phyloP scores from a whole-genome alignment of 1,284 basidiomycete species.

The Xerocomus alliaceus region DNA sequence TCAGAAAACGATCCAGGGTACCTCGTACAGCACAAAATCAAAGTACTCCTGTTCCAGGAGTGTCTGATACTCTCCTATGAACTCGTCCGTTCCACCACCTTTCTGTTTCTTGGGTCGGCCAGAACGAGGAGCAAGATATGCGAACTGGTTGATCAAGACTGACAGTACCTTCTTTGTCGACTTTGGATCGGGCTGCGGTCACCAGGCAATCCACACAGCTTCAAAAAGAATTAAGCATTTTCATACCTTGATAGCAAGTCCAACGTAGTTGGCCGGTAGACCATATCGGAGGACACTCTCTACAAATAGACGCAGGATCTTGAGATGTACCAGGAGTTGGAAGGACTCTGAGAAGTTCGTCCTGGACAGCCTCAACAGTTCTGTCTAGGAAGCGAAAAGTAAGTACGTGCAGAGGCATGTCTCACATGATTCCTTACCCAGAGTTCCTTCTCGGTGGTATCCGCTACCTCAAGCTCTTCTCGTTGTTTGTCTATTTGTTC shows the following conservation, averaged over 20 bases:
- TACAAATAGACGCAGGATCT: conserved; percentile 89
- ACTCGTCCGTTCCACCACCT: conserved; percentile 62
- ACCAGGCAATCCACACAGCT: not conserved
- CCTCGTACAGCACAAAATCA: conserved; percentile 90
- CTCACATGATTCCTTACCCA: conserved; percentile 71
- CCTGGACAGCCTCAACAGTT: conserved; percentile 89
- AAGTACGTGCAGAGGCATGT: not conserved
- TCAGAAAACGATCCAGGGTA: conserved; percentile 78
- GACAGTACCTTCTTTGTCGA: conserved; percentile 80
- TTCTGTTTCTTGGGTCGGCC: conserved; percentile 50
- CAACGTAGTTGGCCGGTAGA: conserved; percentile 90
- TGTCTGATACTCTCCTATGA: conserved; percentile 87
- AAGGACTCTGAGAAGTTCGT: conserved; percentile 98
- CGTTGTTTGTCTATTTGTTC: conserved; percentile 83
- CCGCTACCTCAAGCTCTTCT: conserved; percentile 82
- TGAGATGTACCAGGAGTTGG: conserved; percentile 93
- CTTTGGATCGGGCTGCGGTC: conserved; percentile 83
- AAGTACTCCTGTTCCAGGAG: conserved; percentile 94
- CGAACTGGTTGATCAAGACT: conserved; percentile 78
- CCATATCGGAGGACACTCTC: conserved; percentile 97
- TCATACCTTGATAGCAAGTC: conserved; percentile 79
- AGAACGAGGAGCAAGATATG: conserved; percentile 76
- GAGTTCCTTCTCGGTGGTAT: conserved; percentile 93
- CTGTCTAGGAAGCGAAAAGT: conserved; percentile 65
- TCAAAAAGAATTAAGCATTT: conserved; percentile 4